phyloP scores from a whole-genome alignment of 2,329 filamentous ascomycete genomes.

The Ophiognomonia clavigignenti-juglandacearum region DNA sequence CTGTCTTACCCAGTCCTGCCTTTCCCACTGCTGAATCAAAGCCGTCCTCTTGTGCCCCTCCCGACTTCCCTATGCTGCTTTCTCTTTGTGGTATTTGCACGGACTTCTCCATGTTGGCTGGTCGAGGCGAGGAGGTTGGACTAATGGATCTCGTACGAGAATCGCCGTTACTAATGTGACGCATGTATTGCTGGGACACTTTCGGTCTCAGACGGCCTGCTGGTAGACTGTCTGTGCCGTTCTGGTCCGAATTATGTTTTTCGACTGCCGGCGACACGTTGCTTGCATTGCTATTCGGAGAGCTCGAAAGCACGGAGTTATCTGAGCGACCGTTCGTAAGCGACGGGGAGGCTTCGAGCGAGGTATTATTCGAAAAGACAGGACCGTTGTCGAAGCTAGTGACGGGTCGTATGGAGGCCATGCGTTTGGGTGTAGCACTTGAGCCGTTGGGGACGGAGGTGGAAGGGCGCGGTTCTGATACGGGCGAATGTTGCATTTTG shows the following conservation, averaged over 20 bases:
- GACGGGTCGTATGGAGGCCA: constrained; percentile 49
- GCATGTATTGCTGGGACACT: constrained; percentile 10
- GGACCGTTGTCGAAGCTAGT: constrained; percentile 44
- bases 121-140: background rate
- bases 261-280: constrained; percentile 36
- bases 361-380: constrained; percentile 34
- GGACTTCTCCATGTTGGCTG: constrained; percentile 14
- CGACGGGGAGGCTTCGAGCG: constrained; percentile 32
- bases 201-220: constrained; percentile 33
- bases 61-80: constrained; percentile 16
- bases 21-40: constrained; percentile 66
- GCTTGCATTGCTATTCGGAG: constrained; percentile 49
- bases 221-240: constrained; percentile 26
- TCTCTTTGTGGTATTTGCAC: constrained; percentile 24
- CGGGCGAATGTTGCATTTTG: constrained; percentile 16
- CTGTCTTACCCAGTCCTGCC: constrained; percentile 68
- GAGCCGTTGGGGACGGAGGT: constrained; percentile 20
- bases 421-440: constrained; percentile 25
- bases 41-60: constrained; percentile 18
- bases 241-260: constrained; percentile 27
- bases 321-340: constrained; percentile 21
- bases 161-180: constrained; percentile 14
- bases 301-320: constrained; percentile 52
- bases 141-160: constrained; percentile 13
- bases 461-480: constrained; percentile 18